These are phyloP conservation scores for Trematosphaeria pertusa DNA, from an alignment of 2,329 filamentous ascomycete species.

Conservation along the genomic window DNA sequence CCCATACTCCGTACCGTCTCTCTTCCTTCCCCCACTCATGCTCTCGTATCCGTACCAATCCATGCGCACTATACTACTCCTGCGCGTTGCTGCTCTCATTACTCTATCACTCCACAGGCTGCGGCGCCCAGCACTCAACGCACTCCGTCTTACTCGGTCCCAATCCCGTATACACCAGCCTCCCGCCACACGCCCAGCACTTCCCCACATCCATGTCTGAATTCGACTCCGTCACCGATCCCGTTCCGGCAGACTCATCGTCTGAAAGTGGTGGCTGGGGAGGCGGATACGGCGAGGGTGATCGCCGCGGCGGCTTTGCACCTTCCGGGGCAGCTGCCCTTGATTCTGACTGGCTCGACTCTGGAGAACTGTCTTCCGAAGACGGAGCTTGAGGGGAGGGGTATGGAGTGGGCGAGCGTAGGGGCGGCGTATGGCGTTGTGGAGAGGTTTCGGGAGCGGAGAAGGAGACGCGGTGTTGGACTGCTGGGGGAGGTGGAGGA, in stretches of 20 bases:
- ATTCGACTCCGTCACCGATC: conserved; percentile 1
- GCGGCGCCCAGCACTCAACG: conserved; percentile 1
- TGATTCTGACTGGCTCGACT: neutral
- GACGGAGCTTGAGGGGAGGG: neutral
- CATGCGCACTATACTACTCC: neutral
- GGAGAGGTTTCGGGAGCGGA: no score
- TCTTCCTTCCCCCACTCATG: no score
- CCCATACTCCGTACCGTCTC: no score
- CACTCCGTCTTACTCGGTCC: neutral
- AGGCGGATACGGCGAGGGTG: neutral
- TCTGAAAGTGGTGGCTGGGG: no score
- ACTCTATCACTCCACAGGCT: neutral
- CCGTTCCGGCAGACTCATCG: no score
- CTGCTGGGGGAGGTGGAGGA: no score
- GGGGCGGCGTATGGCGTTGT: neutral
- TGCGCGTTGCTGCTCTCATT: neutral
- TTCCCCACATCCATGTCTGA: conserved; percentile 1
- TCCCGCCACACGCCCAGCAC: neutral
- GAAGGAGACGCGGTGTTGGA: no score
- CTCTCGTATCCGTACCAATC: no score
- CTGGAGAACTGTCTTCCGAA: neutral
- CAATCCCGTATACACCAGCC: conserved; percentile 1
- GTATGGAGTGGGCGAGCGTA: neutral
- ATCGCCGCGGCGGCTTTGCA: neutral
- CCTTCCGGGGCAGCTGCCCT: neutral